Percentiles rank a stretch among this genome's conserved stretches.
phyloP scores from a whole-genome alignment of 192 early-diverging fungal species.

The Gaertneriomyces semiglobifer region DNA sequence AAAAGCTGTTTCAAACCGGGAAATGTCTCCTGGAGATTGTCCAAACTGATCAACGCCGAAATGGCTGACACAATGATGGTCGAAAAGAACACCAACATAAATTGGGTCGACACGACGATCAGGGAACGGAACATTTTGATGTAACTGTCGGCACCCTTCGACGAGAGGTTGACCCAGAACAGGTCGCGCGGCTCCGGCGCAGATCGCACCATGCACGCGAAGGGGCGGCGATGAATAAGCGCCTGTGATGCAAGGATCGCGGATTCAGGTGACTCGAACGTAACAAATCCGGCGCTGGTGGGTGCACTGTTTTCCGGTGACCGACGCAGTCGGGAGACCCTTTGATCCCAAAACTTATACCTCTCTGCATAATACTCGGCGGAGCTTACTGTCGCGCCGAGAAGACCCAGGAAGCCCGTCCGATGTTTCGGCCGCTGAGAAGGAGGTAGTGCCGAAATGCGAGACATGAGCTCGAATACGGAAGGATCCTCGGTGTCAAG shows the following conservation, averaged over 20 bases:
- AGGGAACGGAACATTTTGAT: constrained; percentile 49
- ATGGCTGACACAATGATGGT: constrained; percentile 34
- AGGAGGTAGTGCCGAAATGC: constrained; percentile 33
- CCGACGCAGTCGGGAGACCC: constrained; percentile 32
- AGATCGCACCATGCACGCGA: constrained; percentile 45
- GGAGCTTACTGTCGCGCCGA: constrained; percentile 44
- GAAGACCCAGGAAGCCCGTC: constrained; percentile 45
- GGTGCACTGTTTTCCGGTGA: constrained; percentile 36
- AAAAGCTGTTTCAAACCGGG: constrained; percentile 33
- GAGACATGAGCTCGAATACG: constrained; percentile 40
- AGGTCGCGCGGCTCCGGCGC: constrained; percentile 58
- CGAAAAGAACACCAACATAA: constrained; percentile 41
- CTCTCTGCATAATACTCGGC: constrained; percentile 41
- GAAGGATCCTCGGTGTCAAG: constrained; percentile 28
- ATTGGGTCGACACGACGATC: constrained; percentile 29
- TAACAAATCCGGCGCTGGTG: constrained; percentile 53
- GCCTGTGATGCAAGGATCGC: constrained; percentile 51
- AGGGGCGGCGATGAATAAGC: constrained; percentile 41
- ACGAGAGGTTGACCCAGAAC: constrained; percentile 54
- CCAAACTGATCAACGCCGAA: constrained; percentile 33
- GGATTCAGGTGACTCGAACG: constrained; percentile 54
- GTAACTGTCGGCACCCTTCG: constrained; percentile 39
- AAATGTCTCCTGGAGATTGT: constrained; percentile 28
- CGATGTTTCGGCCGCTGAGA: constrained; percentile 37
- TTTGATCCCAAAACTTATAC: constrained; percentile 41